phyloP scores from a whole-genome alignment of 257 asterid species.

The Leonotis leonurus region DNA sequence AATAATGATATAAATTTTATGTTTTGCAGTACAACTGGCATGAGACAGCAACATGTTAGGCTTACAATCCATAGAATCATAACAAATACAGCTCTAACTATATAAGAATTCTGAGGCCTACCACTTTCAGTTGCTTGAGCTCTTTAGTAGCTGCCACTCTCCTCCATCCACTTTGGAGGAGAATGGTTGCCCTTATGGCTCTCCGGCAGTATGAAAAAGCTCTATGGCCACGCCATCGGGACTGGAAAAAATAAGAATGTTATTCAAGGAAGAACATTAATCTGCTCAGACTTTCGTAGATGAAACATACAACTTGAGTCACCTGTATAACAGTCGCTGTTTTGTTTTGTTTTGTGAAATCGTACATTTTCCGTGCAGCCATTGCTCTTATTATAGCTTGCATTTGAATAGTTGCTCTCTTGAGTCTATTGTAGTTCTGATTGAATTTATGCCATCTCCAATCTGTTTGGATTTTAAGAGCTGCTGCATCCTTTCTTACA shows the following conservation, averaged over 20 bases:
- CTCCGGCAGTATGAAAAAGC: conserved; percentile 49
- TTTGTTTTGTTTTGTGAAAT: conserved; percentile 41
- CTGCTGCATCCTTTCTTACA: conserved; percentile 62
- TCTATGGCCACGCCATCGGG: conserved; percentile 76
- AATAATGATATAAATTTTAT: conserved; percentile 4
- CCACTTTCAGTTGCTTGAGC: conserved; percentile 76
- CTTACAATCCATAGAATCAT: background rate
- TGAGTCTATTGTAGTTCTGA: conserved; percentile 43
- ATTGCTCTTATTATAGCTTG: conserved; percentile 67
- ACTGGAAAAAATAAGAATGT: conserved; percentile 41
- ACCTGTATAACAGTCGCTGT: conserved; percentile 75
- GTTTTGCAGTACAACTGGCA: background rate
- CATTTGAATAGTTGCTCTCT: conserved; percentile 35
- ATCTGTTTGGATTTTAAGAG: conserved; percentile 67
- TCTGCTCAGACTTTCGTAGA: conserved; percentile 10
- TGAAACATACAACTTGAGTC: conserved; percentile 19
- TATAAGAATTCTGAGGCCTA: conserved; percentile 19
- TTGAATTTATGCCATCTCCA: conserved; percentile 63
- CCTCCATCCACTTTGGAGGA: conserved; percentile 88
- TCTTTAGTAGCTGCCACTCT: conserved; percentile 69
- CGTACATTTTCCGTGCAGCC: conserved; percentile 46
- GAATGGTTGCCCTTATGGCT: conserved; percentile 51
- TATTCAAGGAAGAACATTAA: conserved; percentile 21
- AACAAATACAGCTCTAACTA: background rate
- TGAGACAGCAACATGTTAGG: background rate